Evolutionary conservation across 805 yeast species (phyloP), one percentile per base, ranked within the genome.

Genomic region (Candida pini): DNA sequence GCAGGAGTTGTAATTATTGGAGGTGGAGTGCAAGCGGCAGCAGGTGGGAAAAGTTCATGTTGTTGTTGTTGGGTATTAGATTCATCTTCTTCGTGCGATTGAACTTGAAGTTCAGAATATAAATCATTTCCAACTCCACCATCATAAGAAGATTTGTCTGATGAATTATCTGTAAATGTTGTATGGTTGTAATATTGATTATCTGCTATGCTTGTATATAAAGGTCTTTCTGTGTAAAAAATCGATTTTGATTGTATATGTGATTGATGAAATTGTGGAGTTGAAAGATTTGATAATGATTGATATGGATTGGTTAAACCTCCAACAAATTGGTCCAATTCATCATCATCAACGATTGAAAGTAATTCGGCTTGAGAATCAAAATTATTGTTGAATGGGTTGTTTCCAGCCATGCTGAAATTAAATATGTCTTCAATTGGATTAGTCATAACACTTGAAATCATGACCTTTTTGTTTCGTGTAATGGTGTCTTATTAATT

Each of bases 21-120:
- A 9, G 52, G 56, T 3, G 60, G 60, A 14, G 56, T 47, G 37
- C 60, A 54, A 3, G 62, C 60, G 16, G 49, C 36, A 7, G 55
- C 57, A 5, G 60, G 53, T 5, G 60, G 62, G 38, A 55, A 56
- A 28, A 53, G 30, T 26, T 41, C 42, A n/a, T 10, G n/a, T 14
- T 3, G 6, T 10, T 15, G 14, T 15, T 31, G 25, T 10, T 24
- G 27, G 6, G 20, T 20, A 6, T 12, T 15, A 9, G 15, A 12
- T 30, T 14, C 20, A 14, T 12, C 23, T 6, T 12, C 34, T 24
- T 23, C 13, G 13, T 22, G 31, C 6, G 12, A 17, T 3, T n/a
- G 13, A 16, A 27, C 15, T 15, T 27, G 24, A 10, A 27, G 15
- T 28, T 26, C 26, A 19, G 28, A 13, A 8, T 24, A 14, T 7